Evolutionary conservation across 2,329 filamentous ascomycete species (phyloP).

Genomic region (Aspergillus jensenii): DNA sequence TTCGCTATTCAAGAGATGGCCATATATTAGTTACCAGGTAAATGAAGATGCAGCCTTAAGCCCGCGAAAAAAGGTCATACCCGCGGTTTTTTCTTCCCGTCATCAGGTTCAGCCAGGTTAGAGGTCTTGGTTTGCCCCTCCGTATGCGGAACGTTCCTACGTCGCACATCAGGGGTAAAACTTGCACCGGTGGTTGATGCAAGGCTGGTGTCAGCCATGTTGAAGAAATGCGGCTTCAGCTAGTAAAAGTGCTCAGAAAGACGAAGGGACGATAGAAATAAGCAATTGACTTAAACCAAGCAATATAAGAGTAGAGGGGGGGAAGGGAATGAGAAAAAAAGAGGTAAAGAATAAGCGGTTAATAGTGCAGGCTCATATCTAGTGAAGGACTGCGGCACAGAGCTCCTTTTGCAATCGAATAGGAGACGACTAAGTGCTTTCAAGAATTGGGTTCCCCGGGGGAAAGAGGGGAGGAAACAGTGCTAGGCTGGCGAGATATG

Average conservation of each 20-base stretch:
- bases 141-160: conserved; percentile 41
- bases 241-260: not conserved
- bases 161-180: conserved; percentile 37
- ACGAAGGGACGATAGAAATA: conserved; percentile 7
- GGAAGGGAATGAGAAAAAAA: conserved; percentile 5
- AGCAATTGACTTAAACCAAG: conserved; percentile 1
- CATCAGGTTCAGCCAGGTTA: conserved; percentile 26
- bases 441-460: not conserved
- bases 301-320: conserved; percentile 13
- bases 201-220: conserved; percentile 33
- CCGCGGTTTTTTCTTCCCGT: conserved; percentile 37
- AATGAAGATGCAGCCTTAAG: not conserved
- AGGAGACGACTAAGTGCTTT: not conserved
- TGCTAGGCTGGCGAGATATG: not conserved
- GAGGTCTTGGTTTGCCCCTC: conserved; percentile 27
- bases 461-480: not conserved
- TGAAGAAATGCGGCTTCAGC: conserved; percentile 7
- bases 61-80: conserved; percentile 22
- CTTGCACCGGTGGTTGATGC: conserved; percentile 37
- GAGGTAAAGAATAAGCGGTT: conserved; percentile 7
- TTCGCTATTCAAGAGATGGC: conserved; percentile 23
- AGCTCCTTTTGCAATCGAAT: conserved; percentile 9
- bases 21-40: not conserved
- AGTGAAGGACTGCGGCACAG: not conserved
- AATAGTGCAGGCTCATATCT: conserved; percentile 17